phyloP scores from a whole-genome alignment of 2,329 filamentous ascomycete species.

The Periconia macrospinosa region DNA sequence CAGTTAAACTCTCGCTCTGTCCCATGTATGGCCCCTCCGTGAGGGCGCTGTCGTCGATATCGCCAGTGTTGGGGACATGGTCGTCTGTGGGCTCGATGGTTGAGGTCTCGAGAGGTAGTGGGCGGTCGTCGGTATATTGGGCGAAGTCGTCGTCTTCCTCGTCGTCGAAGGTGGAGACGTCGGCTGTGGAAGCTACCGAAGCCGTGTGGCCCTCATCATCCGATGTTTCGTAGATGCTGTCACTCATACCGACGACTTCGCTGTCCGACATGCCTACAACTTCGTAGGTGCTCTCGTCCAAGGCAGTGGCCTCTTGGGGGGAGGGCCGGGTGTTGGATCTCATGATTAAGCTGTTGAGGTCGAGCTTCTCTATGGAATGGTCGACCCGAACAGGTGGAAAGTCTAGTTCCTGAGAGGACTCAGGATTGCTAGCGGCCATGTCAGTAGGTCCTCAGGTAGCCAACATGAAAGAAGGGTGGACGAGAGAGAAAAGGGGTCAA shows the following conservation, averaged over 20 bases:
- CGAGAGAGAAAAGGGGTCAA: neutral
- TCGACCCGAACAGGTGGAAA: conserved; percentile 36
- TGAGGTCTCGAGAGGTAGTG: conserved; percentile 11
- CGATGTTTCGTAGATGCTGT: conserved; percentile 32
- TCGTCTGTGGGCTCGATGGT: conserved; percentile 19
- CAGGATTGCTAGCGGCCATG: conserved; percentile 32
- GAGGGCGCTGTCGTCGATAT: conserved; percentile 30
- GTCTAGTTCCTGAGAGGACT: conserved; percentile 29
- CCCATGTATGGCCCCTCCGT: conserved; percentile 31
- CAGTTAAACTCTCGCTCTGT: conserved; percentile 19
- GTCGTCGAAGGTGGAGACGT: conserved; percentile 34
- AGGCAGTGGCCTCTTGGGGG: conserved; percentile 31
- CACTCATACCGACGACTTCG: conserved; percentile 22
- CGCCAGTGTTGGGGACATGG: conserved; percentile 10
- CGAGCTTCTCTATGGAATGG: conserved; percentile 32
- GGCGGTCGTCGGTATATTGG: conserved; percentile 20
- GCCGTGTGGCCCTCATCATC: conserved; percentile 43
- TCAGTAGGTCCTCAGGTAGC: conserved; percentile 17
- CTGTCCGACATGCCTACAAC: conserved; percentile 15
- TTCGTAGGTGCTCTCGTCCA: conserved; percentile 43
- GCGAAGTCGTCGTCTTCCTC: conserved; percentile 27
- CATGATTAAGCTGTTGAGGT: conserved; percentile 41
- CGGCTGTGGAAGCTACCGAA: conserved; percentile 41
- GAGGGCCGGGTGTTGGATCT: conserved; percentile 27
- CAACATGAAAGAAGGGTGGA: conserved; percentile 10